A percentile compares a stretch with the other conserved stretches of the same genome.
These are phyloP conservation scores for Colletotrichum graminicola DNA, from an alignment of 2,329 filamentous ascomycete genomes.

Conservation along the genomic window DNA sequence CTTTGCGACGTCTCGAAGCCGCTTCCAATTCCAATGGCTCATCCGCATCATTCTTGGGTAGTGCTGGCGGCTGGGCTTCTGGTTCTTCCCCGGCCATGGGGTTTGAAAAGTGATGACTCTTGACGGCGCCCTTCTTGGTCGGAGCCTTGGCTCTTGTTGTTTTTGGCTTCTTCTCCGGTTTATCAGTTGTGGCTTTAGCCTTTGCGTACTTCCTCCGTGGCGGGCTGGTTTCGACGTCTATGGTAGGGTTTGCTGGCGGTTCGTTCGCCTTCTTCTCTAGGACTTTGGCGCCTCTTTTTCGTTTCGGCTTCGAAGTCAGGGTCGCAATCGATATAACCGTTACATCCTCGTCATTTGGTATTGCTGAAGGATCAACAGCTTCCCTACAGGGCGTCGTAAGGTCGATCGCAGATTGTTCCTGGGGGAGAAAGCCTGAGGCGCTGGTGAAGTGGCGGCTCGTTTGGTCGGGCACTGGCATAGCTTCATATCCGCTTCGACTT, in stretches of 20 bases:
- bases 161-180: constrained; percentile 1
- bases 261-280: constrained; percentile 39
- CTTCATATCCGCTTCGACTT: constrained; percentile 13
- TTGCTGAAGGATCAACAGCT: constrained; percentile 11
- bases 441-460: background rate
- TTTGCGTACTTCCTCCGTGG: constrained; percentile 53
- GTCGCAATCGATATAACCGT: constrained; percentile 29
- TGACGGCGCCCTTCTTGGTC: constrained; percentile 48
- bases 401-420: constrained; percentile 35
- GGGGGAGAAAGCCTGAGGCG: constrained; percentile 28
- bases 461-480: constrained; percentile 8
- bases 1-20: constrained; percentile 67
- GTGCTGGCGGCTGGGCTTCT: background rate
- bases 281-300: constrained; percentile 34
- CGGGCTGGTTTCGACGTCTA: constrained; percentile 38
- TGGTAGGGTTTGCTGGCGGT: constrained; percentile 10
- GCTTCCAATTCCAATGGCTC: constrained; percentile 56
- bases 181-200: constrained; percentile 37
- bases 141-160: constrained; percentile 45
- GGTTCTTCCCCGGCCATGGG: constrained; percentile 19
- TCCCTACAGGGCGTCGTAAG: constrained; percentile 37
- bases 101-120: constrained; percentile 52
- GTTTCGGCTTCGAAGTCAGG: constrained; percentile 34
- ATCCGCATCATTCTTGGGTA: constrained; percentile 30
- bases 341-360: constrained; percentile 30